These are phyloP conservation scores for Beauveria bassiana DNA, from an alignment of 2,329 filamentous ascomycete species.

Conservation along the genomic window DNA sequence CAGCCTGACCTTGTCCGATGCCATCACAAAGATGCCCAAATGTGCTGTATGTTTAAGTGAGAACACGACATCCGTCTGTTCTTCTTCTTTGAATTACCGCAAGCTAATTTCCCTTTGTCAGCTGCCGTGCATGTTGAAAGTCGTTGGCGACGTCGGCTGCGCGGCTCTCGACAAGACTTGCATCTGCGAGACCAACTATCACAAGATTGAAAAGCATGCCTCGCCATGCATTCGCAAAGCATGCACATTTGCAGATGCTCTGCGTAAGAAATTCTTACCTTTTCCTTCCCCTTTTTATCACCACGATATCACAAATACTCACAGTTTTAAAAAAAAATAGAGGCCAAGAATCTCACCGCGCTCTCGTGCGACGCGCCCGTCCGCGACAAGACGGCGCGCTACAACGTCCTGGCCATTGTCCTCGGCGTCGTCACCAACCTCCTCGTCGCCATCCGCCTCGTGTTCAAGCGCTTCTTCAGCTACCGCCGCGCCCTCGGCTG, in stretches of 20 bases:
- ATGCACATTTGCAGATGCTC: constrained; percentile 19
- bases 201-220: constrained; percentile 16
- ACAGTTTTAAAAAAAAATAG: not conserved
- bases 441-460: constrained; percentile 35
- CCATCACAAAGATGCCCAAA: not conserved
- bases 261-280: constrained; percentile 15
- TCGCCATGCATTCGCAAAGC: constrained; percentile 17
- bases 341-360: constrained; percentile 16
- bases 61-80: not conserved
- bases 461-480: constrained; percentile 26
- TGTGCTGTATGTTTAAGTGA: not conserved
- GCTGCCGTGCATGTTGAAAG: constrained; percentile 1
- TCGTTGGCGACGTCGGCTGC: not conserved
- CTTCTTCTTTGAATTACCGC: not conserved
- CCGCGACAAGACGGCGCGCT: constrained; percentile 25
- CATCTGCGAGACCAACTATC: constrained; percentile 7
- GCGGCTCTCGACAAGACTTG: constrained; percentile 1
- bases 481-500: constrained; percentile 28
- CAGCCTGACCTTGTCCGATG: not conserved
- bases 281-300: no score
- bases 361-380: constrained; percentile 22
- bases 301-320: not conserved
- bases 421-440: constrained; percentile 29
- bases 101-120: not conserved
- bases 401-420: constrained; percentile 26